A percentile compares a stretch with the other conserved stretches of the same genome.
Conservation (phyloP, 2,329 filamentous ascomycete species). For the Cyphellophora europaea region DNA sequence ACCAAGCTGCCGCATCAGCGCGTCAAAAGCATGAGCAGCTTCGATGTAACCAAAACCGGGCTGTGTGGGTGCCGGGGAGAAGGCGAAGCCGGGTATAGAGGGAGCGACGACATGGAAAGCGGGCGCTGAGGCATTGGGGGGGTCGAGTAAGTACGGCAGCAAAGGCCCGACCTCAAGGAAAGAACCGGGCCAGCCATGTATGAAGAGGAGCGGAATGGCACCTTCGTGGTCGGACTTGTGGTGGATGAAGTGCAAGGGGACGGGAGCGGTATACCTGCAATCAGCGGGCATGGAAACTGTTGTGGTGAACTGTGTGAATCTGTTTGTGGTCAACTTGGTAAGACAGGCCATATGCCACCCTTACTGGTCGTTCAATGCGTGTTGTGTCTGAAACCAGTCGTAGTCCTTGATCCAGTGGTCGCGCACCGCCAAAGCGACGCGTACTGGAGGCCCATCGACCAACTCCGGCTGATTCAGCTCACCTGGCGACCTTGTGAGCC, state of each 20-base stretch:
- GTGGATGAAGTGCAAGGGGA: slow-evolving; percentile 19
- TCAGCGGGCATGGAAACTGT: background rate
- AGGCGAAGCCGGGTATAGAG: slow-evolving; percentile 21
- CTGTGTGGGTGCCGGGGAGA: slow-evolving; percentile 14
- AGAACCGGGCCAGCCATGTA: slow-evolving; percentile 28
- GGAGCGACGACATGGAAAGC: slow-evolving; percentile 23
- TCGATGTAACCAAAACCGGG: slow-evolving; percentile 7
- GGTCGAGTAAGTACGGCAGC: slow-evolving; percentile 19
- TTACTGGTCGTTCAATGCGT: too few relatives aligned
- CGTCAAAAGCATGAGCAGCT: slow-evolving; percentile 5
- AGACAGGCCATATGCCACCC: too few relatives aligned
- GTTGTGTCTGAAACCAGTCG: too few relatives aligned
- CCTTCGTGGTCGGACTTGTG: slow-evolving; percentile 13
- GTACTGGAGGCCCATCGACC: slow-evolving; percentile 6
- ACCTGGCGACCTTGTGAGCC: too few relatives aligned
- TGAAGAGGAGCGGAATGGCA: slow-evolving; percentile 26
- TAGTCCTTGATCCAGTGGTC: slow-evolving; percentile 7
- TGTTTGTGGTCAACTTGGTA: too few relatives aligned
- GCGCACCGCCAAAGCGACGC: slow-evolving; percentile 1
- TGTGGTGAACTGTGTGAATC: slow-evolving; percentile 1
- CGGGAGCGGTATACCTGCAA: too few relatives aligned
- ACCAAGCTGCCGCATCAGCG: slow-evolving; percentile 18
- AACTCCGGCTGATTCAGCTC: background rate
- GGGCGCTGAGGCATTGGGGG: slow-evolving; percentile 9
- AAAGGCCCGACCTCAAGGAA: slow-evolving; percentile 25